A percentile compares a stretch with the other conserved stretches of the same genome.
phyloP scores from a whole-genome alignment of 768 basidiomycete species.

The Tulasnella sp. region DNA sequence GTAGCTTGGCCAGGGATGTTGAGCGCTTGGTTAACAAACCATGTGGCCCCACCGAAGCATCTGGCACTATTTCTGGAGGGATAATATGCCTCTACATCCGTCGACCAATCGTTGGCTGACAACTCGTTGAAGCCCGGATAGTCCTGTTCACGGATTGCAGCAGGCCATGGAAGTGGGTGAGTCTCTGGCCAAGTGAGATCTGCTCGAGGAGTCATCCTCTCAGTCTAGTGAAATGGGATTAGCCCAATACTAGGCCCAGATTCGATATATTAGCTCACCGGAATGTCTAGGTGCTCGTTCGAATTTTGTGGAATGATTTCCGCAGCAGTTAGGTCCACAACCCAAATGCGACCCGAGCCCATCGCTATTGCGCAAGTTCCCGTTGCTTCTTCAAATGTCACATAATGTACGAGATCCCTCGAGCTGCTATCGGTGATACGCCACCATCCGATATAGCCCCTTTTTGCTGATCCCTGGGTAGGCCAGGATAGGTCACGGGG shows the following conservation, averaged over 20 bases:
- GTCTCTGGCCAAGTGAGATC: not conserved
- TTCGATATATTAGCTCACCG: too few species aligned
- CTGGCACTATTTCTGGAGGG: not conserved
- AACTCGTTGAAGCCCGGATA: not conserved
- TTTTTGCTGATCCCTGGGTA: not conserved
- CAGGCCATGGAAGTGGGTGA: not conserved
- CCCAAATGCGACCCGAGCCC: not conserved
- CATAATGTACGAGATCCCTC: not conserved
- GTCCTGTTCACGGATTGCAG: not conserved
- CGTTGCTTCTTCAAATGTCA: not conserved
- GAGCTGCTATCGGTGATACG: not conserved
- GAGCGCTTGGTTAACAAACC: not conserved
- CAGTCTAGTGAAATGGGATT: too few species aligned
- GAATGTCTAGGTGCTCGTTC: too few species aligned
- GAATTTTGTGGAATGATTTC: too few species aligned
- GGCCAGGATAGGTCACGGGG: not conserved
- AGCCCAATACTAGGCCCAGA: too few species aligned
- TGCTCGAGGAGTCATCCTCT: too few species aligned
- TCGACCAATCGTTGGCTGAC: not conserved
- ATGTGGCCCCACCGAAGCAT: not conserved
- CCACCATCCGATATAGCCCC: not conserved
- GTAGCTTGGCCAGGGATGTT: not conserved
- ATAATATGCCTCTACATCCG: not conserved
- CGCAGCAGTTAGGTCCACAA: not conserved
- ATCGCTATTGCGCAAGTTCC: not conserved